Evolutionary conservation across 306 rosid genomes (phyloP), one percentile per base, ranked within the genome.

Genomic region (Quercus dentata): DNA sequence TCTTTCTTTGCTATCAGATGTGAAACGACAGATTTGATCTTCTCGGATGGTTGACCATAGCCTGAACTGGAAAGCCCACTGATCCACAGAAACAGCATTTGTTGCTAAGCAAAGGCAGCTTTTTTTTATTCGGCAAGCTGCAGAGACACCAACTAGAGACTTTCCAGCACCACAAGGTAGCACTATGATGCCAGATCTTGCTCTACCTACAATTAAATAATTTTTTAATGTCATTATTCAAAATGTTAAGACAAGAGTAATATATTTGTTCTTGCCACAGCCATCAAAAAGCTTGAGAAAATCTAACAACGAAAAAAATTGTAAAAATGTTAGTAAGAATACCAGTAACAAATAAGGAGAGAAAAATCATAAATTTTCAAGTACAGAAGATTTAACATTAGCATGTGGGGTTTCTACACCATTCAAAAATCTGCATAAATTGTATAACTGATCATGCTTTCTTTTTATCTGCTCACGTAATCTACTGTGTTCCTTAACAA

Each of bases 41-140:
- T 94, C 99, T 55, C 94, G 94, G 49, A 92, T 94, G 82, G 93
- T 91, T 81, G 99, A 94, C 99, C 99, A 94, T 54, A 94, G 88
- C 84, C 90, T 91, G 82, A 94, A 92, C 91, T 94, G 97, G 81
- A 94, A 94, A 72, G 99, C 97, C 99, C 99, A 94, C 81, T 94
- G 99, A 87, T 94, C 99, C 62, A 94, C 97, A 33, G 99, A 94
- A 64, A 94, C 99, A 78, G 97, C 97, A 88, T 94, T 94, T 61
- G 99, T 94, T 80, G 99, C 99, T 80, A 94, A 85, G 90, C 99
- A 94, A 76, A 94, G 97, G 74, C 97, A 94, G 81, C 99, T 94
- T 85, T 94, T 92, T 80, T 87, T 93, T 65, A 94, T 90, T 82
- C 97, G 91, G 79, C 87, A 88, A 76, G 99, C 99, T 31, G 99